Percentiles rank a stretch among this genome's conserved stretches.
Conservation (phyloP, 192 early-diverging fungal genomes). For the Podila clonocystis region DNA sequence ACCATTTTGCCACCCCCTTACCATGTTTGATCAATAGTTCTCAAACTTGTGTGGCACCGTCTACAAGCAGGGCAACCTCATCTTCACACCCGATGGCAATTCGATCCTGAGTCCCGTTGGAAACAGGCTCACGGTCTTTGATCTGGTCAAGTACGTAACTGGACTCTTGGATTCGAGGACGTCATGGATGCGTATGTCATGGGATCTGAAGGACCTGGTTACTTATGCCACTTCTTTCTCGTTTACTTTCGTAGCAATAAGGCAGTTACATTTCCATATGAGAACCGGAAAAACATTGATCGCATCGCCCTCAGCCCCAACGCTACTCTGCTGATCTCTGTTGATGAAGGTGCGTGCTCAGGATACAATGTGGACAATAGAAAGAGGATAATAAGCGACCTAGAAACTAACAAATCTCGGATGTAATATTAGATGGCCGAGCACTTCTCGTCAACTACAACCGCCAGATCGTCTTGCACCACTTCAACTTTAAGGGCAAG, state of each 20-base stretch:
- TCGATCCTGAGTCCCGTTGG: conserved; percentile 95
- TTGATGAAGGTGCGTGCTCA: conserved; percentile 81
- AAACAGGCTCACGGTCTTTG: conserved; percentile 95
- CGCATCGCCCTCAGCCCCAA: conserved; percentile 91
- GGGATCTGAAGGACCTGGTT: not conserved
- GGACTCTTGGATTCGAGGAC: too few relatives aligned
- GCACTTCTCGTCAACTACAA: conserved; percentile 88
- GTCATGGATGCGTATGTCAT: not conserved
- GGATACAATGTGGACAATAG: not conserved
- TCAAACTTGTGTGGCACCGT: conserved; percentile 98
- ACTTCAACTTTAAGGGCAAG: conserved; percentile 87
- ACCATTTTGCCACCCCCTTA: not conserved
- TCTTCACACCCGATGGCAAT: conserved; percentile 96
- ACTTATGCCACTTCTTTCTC: not conserved
- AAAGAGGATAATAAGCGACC: too few relatives aligned
- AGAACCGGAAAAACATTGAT: conserved; percentile 91
- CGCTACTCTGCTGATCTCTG: conserved; percentile 85
- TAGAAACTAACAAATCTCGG: not conserved
- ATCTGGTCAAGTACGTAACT: conserved; percentile 86
- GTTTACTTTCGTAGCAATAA: conserved; percentile 72
- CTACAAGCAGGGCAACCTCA: conserved; percentile 94
- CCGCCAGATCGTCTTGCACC: conserved; percentile 85
- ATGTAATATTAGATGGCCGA: conserved; percentile 72
- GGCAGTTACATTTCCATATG: conserved; percentile 91
- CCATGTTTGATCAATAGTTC: conserved; percentile 68